phyloP scores from a whole-genome alignment of 1,284 basidiomycete genomes.

The Apiotrichum akiyoshidainum region DNA sequence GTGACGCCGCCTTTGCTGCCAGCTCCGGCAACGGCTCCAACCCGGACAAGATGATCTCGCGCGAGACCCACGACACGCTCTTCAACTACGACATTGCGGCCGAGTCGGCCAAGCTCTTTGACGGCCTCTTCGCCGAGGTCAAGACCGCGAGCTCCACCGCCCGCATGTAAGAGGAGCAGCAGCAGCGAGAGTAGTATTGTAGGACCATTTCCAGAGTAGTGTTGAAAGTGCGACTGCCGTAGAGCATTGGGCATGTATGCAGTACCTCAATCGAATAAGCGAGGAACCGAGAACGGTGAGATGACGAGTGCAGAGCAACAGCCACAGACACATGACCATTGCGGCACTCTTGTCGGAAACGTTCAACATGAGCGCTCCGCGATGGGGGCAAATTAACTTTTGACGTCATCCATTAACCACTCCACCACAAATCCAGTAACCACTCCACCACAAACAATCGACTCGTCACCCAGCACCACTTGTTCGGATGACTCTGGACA shows the following conservation, averaged over 20 bases:
- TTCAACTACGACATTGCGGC: slow-evolving; percentile 29
- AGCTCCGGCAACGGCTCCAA: slow-evolving; percentile 27
- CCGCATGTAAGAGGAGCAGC: not conserved
- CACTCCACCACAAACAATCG: too few species aligned
- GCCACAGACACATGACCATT: too few species aligned
- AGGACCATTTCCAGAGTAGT: not conserved
- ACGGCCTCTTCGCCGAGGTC: slow-evolving; percentile 13
- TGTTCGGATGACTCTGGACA: too few species aligned
- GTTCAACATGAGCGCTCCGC: too few species aligned
- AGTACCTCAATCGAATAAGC: too few species aligned
- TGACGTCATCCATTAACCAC: too few species aligned
- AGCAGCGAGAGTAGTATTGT: not conserved
- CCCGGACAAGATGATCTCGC: slow-evolving; percentile 53
- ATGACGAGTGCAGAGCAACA: too few species aligned
- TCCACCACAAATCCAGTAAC: too few species aligned
- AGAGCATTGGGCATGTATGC: not conserved
- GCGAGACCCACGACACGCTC: slow-evolving; percentile 30
- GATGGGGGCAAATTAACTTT: too few species aligned
- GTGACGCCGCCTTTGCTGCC: slow-evolving; percentile 29
- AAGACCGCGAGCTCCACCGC: not conserved
- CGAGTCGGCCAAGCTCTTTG: slow-evolving; percentile 28
- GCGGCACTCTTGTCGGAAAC: too few species aligned
- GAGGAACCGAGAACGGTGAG: too few species aligned
- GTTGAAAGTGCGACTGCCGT: not conserved
- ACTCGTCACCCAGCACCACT: too few species aligned